Evolutionary conservation across 306 rosid species (phyloP).

Genomic region (Inga laurina): DNA sequence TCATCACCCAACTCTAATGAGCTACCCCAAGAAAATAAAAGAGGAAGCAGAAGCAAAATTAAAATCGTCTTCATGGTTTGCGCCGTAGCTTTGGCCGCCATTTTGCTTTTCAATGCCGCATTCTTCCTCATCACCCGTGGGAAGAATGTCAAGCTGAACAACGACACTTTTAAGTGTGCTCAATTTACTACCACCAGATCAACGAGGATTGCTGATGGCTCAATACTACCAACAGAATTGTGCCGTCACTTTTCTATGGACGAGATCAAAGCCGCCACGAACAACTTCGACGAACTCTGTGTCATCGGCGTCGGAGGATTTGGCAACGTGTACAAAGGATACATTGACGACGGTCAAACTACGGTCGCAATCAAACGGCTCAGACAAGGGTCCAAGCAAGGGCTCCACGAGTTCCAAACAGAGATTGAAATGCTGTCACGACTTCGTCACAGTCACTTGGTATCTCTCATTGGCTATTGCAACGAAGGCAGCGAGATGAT

Average conservation of each 20-base stretch:
- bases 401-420: neutral
- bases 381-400: neutral
- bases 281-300: neutral
- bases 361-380: neutral
- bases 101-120: neutral
- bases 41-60: neutral
- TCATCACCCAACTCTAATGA: neutral
- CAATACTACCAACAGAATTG: neutral
- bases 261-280: constrained; percentile 20
- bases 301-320: constrained; percentile 2
- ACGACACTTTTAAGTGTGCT: no score
- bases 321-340: constrained; percentile 28
- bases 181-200: no score
- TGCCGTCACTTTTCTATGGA: neutral
- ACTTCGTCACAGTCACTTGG: constrained; percentile 50
- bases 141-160: neutral
- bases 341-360: neutral
- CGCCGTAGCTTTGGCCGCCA: neutral
- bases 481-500: constrained; percentile 50
- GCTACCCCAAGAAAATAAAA: neutral
- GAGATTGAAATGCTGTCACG: constrained; percentile 44
- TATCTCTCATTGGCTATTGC: constrained; percentile 48
- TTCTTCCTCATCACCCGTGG: neutral
- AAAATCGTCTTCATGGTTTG: neutral
- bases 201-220: neutral